These are phyloP conservation scores for Arxiozyma slooffiae DNA, from an alignment of 1,139 yeast species.

Conservation along the genomic window DNA sequence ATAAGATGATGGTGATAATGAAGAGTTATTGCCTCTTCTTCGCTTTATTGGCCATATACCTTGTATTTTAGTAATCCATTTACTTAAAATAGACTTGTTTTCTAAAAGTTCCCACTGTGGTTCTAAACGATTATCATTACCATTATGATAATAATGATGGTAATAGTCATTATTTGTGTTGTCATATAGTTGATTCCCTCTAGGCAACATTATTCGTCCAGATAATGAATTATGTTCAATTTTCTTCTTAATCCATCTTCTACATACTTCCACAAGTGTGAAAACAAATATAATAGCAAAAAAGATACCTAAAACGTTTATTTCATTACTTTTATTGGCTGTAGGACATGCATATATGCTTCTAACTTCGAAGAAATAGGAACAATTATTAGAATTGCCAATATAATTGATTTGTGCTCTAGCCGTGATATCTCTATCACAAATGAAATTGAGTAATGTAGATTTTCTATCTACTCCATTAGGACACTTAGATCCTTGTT, in stretches of 20 bases:
- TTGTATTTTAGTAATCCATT: not conserved
- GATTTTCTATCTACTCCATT: slow-evolving; percentile 46
- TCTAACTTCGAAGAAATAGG: slow-evolving; percentile 74
- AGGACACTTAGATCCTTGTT: slow-evolving; percentile 62
- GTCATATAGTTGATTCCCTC: not conserved
- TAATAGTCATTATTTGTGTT: not conserved
- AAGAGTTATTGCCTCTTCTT: not conserved
- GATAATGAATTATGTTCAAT: not conserved
- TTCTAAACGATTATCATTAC: not conserved
- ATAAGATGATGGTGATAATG: not conserved
- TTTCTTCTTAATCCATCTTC: slow-evolving; percentile 21
- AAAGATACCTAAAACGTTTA: slow-evolving; percentile 29
- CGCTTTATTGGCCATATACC: not conserved
- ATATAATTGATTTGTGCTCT: slow-evolving; percentile 63
- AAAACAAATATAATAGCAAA: slow-evolving; percentile 31
- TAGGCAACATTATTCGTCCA: not conserved
- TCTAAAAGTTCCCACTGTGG: slow-evolving; percentile 18
- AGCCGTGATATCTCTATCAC: slow-evolving; percentile 64
- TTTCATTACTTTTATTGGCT: slow-evolving; percentile 39
- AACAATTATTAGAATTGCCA: slow-evolving; percentile 66
- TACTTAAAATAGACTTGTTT: slow-evolving; percentile 2
- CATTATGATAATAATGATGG: not conserved
- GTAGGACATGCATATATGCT: slow-evolving; percentile 87
- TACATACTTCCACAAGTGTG: slow-evolving; percentile 31
- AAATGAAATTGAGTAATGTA: slow-evolving; percentile 61